Base-by-base conservation (phyloP, 495 filamentous ascomycete genomes). In the Penicillium lagena region DNA sequence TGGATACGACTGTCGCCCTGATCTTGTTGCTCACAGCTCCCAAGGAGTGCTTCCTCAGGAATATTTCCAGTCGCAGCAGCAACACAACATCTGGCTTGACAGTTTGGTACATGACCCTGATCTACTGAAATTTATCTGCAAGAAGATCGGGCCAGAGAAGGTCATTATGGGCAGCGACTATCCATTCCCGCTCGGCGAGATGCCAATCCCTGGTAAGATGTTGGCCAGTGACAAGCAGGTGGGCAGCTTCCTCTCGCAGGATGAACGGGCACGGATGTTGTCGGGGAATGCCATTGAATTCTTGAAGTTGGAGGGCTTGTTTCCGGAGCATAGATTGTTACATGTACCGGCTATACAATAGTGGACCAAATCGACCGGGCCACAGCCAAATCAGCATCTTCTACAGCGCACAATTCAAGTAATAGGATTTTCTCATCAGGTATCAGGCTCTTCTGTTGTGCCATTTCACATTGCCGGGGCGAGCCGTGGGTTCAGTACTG, bases 101-200 rank as follows among this genome's bases (percentile, higher is more conserved):
- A 58, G 55, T 33, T 35, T 58, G 35, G 49, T 53, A 6, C 55
- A 58, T 37, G 55, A 58, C 27, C 47, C 43, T 0, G 55, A 58
- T 27, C 39, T 58, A 9, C 39, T 58, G 9, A 22, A 54, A 31
- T 47, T 44, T 31, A 44, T 58, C 14, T 52, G 46, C 35, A 58
- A 54, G 32, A 58, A 58, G 37, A 47, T 58, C 12, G 55, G 55
- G 0, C 22, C 45, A 12, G 47, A 49, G 1, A 15, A 48, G 9
- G 40, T 58, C 5, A 42, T 58, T 10, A 54, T 58, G 55, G 55
- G 55, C 3, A 58, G 55, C 29, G 55, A 58, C 35, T 58, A 58
- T 43, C 55, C 55, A 9, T 58, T 58, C 22, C 55, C 55, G 11
- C 42, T 58, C 17, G 55, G 55, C 0, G 55, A 58, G 34, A 47